Conservation (phyloP, 192 early-diverging fungal genomes). For the Dissophora globulifera region DNA sequence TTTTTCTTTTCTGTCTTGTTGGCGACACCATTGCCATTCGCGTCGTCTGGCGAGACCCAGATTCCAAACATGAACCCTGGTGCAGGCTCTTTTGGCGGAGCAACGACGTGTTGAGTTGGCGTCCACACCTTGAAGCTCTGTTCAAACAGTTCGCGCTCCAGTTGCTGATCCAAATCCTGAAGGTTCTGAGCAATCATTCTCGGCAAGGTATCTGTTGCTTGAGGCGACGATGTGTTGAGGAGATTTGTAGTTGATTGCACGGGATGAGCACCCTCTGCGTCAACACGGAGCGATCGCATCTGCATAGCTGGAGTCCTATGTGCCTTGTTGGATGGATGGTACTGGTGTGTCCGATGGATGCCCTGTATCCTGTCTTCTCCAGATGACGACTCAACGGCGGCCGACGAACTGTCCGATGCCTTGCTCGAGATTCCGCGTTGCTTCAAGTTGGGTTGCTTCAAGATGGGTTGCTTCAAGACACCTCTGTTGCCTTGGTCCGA, state of each 20-base stretch:
- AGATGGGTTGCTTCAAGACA: background rate
- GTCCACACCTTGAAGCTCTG: background rate
- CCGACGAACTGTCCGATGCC: background rate
- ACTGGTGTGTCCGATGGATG: too few relatives aligned
- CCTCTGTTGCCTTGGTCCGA: background rate
- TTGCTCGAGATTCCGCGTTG: background rate
- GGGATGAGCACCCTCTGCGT: slow-evolving; percentile 12
- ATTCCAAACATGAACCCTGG: too few relatives aligned
- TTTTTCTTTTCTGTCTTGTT: background rate
- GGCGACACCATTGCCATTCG: background rate
- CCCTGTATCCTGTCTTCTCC: background rate
- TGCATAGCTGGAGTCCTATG: too few relatives aligned
- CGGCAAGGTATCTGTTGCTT: background rate
- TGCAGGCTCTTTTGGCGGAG: background rate
- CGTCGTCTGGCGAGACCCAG: too few relatives aligned
- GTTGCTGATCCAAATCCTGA: slow-evolving; percentile 1
- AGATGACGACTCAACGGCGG: background rate
- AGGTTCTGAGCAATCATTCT: slow-evolving; percentile 24
- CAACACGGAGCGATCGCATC: background rate
- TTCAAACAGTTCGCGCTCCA: background rate
- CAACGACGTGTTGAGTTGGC: background rate
- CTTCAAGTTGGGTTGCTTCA: background rate
- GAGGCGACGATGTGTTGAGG: too few relatives aligned
- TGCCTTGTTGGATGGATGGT: too few relatives aligned
- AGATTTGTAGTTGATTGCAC: too few relatives aligned